Percentiles rank a stretch among this genome's conserved stretches.
phyloP scores from a whole-genome alignment of 2,329 filamentous ascomycete species.

The Penicillium sp. region DNA sequence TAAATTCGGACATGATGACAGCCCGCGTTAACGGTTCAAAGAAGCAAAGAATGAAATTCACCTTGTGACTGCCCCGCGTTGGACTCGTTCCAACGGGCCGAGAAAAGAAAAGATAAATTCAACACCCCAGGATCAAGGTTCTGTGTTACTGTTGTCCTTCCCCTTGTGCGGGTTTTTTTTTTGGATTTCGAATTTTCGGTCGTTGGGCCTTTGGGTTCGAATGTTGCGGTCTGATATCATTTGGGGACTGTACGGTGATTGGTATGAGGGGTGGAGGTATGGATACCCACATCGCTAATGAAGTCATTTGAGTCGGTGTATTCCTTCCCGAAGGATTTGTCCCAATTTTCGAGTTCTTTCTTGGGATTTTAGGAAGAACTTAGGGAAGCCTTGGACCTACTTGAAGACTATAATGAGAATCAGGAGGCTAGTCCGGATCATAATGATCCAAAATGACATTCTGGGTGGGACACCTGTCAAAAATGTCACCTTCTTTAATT shows the following conservation, averaged over 20 bases:
- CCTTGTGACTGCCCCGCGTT: background rate
- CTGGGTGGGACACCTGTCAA: background rate
- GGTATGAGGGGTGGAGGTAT: background rate
- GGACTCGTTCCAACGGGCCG: background rate
- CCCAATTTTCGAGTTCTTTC: too few relatives aligned
- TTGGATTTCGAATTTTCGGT: background rate
- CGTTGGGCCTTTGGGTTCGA: background rate
- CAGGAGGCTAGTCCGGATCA: too few relatives aligned
- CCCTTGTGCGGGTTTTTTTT: background rate
- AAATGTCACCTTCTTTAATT: slow-evolving; percentile 3
- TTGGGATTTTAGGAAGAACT: background rate
- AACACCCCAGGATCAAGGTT: background rate
- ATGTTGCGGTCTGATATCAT: slow-evolving; percentile 1
- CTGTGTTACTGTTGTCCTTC: background rate
- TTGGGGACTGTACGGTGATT: background rate
- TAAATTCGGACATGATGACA: background rate
- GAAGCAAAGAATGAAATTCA: background rate
- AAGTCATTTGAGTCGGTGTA: background rate
- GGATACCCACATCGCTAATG: background rate
- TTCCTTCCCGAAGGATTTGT: background rate
- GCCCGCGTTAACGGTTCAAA: background rate
- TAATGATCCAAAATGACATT: background rate
- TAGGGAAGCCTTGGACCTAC: too few relatives aligned
- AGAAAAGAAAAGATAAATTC: background rate
- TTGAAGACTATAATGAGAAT: too few relatives aligned